Evolutionary conservation across 2,329 filamentous ascomycete species (phyloP).

Genomic region (Torrubiella hemipterigena): DNA sequence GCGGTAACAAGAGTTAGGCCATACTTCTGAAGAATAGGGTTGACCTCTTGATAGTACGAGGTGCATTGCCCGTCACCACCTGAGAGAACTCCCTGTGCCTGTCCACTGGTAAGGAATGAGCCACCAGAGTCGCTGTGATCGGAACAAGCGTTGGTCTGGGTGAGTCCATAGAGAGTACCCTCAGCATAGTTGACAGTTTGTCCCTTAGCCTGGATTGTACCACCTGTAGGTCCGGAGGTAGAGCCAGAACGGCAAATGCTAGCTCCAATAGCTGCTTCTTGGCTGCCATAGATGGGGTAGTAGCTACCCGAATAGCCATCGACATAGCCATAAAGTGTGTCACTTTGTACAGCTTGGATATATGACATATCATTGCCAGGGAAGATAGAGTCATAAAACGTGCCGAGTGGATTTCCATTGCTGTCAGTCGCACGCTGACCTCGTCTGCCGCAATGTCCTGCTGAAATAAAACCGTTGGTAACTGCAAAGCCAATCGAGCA

Average conservation of each 20-base stretch:
- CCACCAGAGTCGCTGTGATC: conserved; percentile 28
- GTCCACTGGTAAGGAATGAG: conserved; percentile 24
- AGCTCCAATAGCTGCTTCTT: conserved; percentile 18
- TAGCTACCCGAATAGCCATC: conserved; percentile 21
- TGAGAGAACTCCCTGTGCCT: conserved; percentile 28
- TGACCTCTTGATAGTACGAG: too few species aligned
- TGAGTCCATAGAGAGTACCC: conserved; percentile 25
- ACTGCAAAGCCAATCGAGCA: conserved; percentile 28
- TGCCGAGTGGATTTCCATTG: too few species aligned
- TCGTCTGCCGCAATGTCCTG: too few species aligned
- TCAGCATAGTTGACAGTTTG: conserved; percentile 23
- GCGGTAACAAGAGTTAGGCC: too few species aligned
- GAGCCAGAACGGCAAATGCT: conserved; percentile 28
- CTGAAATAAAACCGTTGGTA: conserved; percentile 25
- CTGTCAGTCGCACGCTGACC: too few species aligned
- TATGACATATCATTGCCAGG: too few species aligned
- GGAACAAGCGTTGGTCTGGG: conserved; percentile 25
- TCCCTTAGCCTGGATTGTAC: conserved; percentile 18
- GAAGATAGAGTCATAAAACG: too few species aligned
- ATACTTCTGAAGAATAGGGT: too few species aligned
- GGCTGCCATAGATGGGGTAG: conserved; percentile 23
- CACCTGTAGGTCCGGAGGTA: conserved; percentile 25
- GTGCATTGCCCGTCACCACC: conserved; percentile 25
- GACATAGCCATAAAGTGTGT: too few species aligned
- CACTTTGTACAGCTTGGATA: too few species aligned